Conservation (phyloP, 1,284 basidiomycete genomes). For the Heterobasidion irregulare region DNA sequence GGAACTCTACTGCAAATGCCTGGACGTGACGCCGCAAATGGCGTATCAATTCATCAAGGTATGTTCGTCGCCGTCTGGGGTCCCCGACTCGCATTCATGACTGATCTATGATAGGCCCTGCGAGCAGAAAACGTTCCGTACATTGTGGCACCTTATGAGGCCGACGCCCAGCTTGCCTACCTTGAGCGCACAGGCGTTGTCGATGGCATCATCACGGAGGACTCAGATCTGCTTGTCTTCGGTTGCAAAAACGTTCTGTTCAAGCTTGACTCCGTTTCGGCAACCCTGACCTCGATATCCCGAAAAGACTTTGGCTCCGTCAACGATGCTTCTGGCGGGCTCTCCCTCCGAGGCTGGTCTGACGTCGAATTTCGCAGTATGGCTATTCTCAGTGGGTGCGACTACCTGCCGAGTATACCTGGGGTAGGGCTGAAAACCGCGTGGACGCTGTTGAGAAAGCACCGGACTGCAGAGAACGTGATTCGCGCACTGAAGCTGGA, state of each 20-base stretch:
- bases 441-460: conserved; percentile 71
- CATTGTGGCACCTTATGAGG: conserved; percentile 97
- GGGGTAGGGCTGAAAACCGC: conserved; percentile 97
- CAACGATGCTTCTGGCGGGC: conserved; percentile 32
- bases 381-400: conserved; percentile 96
- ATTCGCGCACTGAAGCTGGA: conserved; percentile 77
- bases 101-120: conserved; percentile 52
- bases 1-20: conserved; percentile 84
- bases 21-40: conserved; percentile 97
- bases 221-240: conserved; percentile 96
- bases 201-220: conserved; percentile 94
- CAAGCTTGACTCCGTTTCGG: conserved; percentile 74
- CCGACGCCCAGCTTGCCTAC: conserved; percentile 94
- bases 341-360: conserved; percentile 85
- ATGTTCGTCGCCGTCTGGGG: not conserved
- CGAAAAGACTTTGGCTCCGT: conserved; percentile 72
- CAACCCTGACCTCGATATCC: conserved; percentile 75
- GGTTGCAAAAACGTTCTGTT: conserved; percentile 84
- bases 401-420: conserved; percentile 91
- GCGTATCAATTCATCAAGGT: conserved; percentile 97
- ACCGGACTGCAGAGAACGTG: conserved; percentile 84
- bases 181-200: conserved; percentile 81
- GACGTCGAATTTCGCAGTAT: conserved; percentile 87
- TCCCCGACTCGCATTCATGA: not conserved
- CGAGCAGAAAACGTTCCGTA: conserved; percentile 75